Evolutionary conservation across 1,284 basidiomycete genomes (phyloP), one percentile per base, ranked within the genome.

Genomic region (Ustilago tritici): DNA sequence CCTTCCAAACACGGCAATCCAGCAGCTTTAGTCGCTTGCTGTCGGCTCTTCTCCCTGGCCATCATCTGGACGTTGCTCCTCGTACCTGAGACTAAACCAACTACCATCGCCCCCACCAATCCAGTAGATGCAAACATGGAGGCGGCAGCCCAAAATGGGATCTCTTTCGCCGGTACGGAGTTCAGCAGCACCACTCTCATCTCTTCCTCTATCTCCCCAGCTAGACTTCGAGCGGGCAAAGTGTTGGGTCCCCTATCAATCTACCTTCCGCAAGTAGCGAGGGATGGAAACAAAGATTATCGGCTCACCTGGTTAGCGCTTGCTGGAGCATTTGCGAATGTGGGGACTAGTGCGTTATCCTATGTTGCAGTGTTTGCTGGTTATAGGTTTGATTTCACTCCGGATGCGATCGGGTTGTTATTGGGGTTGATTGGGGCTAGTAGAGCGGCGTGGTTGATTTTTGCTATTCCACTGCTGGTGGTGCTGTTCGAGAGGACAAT

Each of bases 351-450:
- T 11, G 75, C 70, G 0, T 46, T 77, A 17, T 65, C 64, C 10
- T 73, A 73, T 41, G 59, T 77, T 10, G 70, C 70, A 12, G 65
- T 77, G 23, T 77, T 73, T 55, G 70, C 75, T 0, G 69, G 75
- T 6, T 77, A 77, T 67, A 61, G 65, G 31, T 77, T 77, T 46
- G 75, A 77, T 61, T 73, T 72, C 38, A 73, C 70, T 3, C 75
- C 75, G 0, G 75, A 73, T n/a, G 70, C 66, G 15, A 73, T 77
- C 23, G 75, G 75, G 2, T 49, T 77, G 2, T 32, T 77, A 17
- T 35, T 77, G 4, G 70, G 66, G 3, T 55, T 77, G 32, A 77
- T 77, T 15, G 75, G 75, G 0, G 66, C 61, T 12, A 73, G 63
- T 14, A 61, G 75, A 12, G 75, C 75, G 0, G 65, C 64, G 1